phyloP scores from a whole-genome alignment of 83 land plant genomes.

The Diphasiastrum complanatum region DNA sequence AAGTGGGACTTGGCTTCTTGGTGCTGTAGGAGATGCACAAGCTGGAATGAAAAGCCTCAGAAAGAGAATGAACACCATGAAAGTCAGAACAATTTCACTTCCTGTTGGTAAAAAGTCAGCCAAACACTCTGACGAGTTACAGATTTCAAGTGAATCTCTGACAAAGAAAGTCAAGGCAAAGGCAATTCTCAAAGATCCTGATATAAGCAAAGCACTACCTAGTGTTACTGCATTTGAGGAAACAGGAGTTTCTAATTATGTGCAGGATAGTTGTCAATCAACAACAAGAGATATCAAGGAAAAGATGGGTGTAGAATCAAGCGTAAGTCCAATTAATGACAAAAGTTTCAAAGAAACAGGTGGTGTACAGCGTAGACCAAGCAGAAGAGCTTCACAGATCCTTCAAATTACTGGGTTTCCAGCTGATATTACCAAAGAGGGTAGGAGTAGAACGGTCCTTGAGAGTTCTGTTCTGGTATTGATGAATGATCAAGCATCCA shows the following conservation, averaged over 20 bases:
- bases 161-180: background rate
- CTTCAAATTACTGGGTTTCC: conserved; percentile 6
- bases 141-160: background rate
- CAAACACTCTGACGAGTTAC: background rate
- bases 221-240: background rate
- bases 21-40: background rate
- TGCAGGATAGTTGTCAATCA: too few relatives aligned
- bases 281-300: too few relatives aligned
- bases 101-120: background rate
- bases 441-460: background rate
- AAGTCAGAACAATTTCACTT: background rate
- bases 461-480: background rate
- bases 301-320: background rate
- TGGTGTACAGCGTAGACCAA: background rate
- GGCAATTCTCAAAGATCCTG: background rate
- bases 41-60: background rate
- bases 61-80: background rate
- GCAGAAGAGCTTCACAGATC: conserved; percentile 4
- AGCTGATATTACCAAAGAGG: background rate
- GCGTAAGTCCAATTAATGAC: background rate
- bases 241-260: too few relatives aligned
- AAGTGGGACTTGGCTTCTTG: conserved; percentile 5
- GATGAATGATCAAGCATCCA: background rate
- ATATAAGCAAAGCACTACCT: background rate
- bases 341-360: background rate